Evolutionary conservation across 257 asterid species (phyloP).

Genomic region (Jaltomata sinuosa): DNA sequence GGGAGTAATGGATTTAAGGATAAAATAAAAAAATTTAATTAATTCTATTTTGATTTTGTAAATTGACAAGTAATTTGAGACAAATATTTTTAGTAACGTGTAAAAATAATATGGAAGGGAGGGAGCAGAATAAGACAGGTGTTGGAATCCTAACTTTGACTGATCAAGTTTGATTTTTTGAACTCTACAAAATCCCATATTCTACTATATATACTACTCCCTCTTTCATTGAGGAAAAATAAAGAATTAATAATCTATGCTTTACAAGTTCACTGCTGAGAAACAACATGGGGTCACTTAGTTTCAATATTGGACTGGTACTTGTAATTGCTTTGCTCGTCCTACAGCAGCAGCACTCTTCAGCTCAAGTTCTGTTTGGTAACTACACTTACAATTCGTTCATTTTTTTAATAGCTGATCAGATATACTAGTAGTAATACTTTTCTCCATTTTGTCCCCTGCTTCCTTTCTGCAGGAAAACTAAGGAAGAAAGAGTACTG

Average conservation of each 20-base stretch:
- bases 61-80: too few relatives aligned
- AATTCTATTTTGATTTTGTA: too few relatives aligned
- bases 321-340: neutral
- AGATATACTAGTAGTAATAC: neutral
- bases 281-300: conserved; percentile 33
- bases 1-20: too few relatives aligned
- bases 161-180: conserved; percentile 19
- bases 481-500: neutral
- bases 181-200: conserved; percentile 46
- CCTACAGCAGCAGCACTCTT: neutral
- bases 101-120: too few relatives aligned
- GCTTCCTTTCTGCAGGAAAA: neutral
- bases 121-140: conserved; percentile 28
- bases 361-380: conserved; percentile 37
- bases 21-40: too few relatives aligned
- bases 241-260: neutral
- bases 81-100: too few relatives aligned
- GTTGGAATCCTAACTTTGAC: conserved; percentile 65
- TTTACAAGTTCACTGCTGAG: neutral
- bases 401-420: neutral
- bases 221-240: conserved; percentile 10
- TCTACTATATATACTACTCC: neutral
- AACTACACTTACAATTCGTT: neutral
- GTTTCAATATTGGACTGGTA: conserved; percentile 27
- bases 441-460: neutral